These are phyloP conservation scores for Oryza glaberrima DNA, from an alignment of 176 grass and related monocot species.

Conservation along the genomic window DNA sequence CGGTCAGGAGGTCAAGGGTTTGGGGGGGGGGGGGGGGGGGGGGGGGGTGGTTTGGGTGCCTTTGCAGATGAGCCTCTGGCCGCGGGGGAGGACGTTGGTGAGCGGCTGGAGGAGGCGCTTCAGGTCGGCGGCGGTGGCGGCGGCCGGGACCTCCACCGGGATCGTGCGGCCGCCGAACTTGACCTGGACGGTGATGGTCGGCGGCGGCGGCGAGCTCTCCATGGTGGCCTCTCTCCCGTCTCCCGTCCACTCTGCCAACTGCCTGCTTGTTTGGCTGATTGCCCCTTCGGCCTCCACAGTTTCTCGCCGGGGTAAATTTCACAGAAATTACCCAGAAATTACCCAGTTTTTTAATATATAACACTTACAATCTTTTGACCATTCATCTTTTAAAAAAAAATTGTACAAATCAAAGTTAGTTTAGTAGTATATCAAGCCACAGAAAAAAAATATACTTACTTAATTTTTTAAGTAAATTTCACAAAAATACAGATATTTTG, in stretches of 20 bases:
- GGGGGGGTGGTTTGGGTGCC: slow-evolving; percentile 31
- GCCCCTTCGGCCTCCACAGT: too few species aligned
- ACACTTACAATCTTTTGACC: too few species aligned
- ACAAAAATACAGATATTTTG: too few species aligned
- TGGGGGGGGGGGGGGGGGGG: neutral
- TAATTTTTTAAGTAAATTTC: too few species aligned
- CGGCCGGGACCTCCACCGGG: slow-evolving; percentile 52
- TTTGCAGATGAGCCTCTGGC: slow-evolving; percentile 97
- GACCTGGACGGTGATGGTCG: slow-evolving; percentile 68
- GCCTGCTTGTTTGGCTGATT: neutral
- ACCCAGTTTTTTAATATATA: too few species aligned
- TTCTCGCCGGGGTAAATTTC: too few species aligned
- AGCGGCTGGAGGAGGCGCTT: slow-evolving; percentile 92
- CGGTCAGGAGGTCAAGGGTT: neutral
- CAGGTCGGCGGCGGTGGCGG: slow-evolving; percentile 55
- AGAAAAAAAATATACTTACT: too few species aligned
- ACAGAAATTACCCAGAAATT: too few species aligned
- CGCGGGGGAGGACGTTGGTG: slow-evolving; percentile 89
- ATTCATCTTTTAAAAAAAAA: too few species aligned
- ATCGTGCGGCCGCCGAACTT: slow-evolving; percentile 90
- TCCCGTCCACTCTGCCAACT: neutral
- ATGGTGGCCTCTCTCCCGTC: neutral
- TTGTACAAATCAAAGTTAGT: too few species aligned
- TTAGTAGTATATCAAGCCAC: too few species aligned
- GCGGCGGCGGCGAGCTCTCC: slow-evolving; percentile 26